Evolutionary conservation across 192 early-diverging fungal species (phyloP).

Genomic region (Geranomyces michiganensis): DNA sequence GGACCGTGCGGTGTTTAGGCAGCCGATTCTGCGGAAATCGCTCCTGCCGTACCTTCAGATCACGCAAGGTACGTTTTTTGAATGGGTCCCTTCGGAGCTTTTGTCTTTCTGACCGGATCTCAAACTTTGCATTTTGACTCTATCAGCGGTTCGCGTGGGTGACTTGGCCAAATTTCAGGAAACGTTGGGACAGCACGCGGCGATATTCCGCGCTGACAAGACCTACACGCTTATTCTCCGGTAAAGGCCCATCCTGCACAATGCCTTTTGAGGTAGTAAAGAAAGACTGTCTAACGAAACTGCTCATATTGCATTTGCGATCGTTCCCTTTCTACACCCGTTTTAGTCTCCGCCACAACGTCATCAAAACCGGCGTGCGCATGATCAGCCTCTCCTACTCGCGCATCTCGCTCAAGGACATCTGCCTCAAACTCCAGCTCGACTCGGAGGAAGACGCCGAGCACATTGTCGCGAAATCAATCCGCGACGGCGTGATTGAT

Average conservation of each 20-base stretch:
- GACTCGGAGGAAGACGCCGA: constrained; percentile 99
- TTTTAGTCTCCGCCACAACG: constrained; percentile 88
- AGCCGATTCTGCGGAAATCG: constrained; percentile 80
- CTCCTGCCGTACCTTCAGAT: constrained; percentile 93
- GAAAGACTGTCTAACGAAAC: too few species aligned
- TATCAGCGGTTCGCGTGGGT: constrained; percentile 84
- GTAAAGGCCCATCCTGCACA: too few species aligned
- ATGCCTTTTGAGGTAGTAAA: too few species aligned
- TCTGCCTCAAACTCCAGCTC: constrained; percentile 94
- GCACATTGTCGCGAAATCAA: constrained; percentile 98
- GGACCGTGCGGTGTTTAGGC: constrained; percentile 89
- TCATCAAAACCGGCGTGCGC: constrained; percentile 98
- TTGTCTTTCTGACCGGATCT: neutral
- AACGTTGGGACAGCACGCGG: constrained; percentile 70
- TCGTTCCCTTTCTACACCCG: too few species aligned
- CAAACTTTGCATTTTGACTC: neutral
- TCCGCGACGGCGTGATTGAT: constrained; percentile 98
- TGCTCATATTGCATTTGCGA: too few species aligned
- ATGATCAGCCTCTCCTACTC: constrained; percentile 96
- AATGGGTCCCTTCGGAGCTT: too few species aligned
- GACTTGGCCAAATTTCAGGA: constrained; percentile 95
- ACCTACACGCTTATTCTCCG: constrained; percentile 89
- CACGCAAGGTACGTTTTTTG: constrained; percentile 75
- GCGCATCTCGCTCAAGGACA: constrained; percentile 93
- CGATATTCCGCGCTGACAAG: constrained; percentile 84